Evolutionary conservation across 495 filamentous ascomycete genomes (phyloP).

Genomic region (Cercophora samala): DNA sequence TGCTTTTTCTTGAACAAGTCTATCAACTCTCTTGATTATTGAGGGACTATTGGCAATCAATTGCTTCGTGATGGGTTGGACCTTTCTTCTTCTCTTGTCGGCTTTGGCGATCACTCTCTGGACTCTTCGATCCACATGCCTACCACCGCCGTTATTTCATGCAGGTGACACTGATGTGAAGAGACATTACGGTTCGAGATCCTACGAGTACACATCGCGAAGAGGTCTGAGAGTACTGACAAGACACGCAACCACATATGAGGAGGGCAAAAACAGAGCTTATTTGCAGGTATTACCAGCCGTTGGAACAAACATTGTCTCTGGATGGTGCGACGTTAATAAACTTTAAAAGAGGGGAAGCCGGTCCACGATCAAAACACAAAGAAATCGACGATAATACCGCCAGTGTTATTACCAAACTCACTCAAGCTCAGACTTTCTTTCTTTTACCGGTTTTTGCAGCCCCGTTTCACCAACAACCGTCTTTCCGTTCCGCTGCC

Average conservation of each 20-base stretch:
- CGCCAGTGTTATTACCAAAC: neutral
- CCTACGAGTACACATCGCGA: neutral
- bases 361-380: neutral
- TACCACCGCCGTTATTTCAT: neutral
- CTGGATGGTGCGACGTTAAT: neutral
- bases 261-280: neutral
- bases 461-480: constrained; percentile 9
- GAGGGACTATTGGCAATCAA: neutral
- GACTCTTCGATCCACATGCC: neutral
- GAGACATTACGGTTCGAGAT: neutral
- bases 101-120: neutral
- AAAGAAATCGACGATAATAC: neutral
- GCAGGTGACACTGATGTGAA: neutral
- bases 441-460: constrained; percentile 10
- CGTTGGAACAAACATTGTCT: neutral
- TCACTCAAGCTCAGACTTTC: constrained; percentile 5
- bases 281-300: neutral
- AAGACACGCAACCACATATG: neutral
- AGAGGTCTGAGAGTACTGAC: constrained; percentile 1
- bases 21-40: neutral
- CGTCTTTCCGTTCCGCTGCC: neutral
- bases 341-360: neutral
- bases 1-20: neutral
- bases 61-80: neutral
- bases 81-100: neutral